Base-by-base conservation (phyloP, 1,139 yeast species). In the Williopsis jadinii region DNA sequence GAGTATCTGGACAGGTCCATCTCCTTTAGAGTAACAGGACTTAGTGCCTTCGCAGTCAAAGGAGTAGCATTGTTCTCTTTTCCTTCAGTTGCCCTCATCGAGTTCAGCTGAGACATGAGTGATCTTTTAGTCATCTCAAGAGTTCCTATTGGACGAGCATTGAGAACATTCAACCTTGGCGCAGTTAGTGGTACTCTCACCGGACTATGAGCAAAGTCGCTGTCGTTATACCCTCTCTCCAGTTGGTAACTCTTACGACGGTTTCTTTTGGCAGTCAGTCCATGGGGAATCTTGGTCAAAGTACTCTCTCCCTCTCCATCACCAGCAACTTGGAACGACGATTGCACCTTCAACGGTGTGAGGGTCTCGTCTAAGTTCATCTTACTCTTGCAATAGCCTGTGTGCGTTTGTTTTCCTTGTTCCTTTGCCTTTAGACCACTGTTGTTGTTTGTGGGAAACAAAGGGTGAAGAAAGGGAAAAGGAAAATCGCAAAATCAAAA, bases 241-340 rank as follows among this genome's bases (percentile, higher is more conserved):
- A 34, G 11, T 46, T 56, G 52, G 51, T 49, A 38, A 44, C 59
- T 51, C 41, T 58, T 59, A 35, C 59, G 59, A 43, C 67, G 66
- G 40, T 63, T 63, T 46, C 56, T 47, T 42, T 54, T 56, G 34
- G 69, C 68, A 19, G 72, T 68, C 32, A 74, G 55, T 0, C 79
- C 80, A 49, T 74, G 80, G 2, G 77, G 74, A 41, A 71, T 72
- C 44, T 62, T 66, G 19, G 52, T 55, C 39, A 60, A 41, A 11
- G 40, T 38, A n/a, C 24, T 19, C 24, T 48, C 50, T 4, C 43
- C 46, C 3, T 40, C 46, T 10, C 37, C 44, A 6, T 46, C 52
- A 11, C 36, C 40, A 8, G 51, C 52, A 31, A 49, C 43, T 30
- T 47, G 39, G 31, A 53, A 51, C 8, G 45, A n/a, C 1, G 37